These are phyloP conservation scores for Penicillium cinerascens DNA, from an alignment of 495 filamentous ascomycete species.

Conservation along the genomic window DNA sequence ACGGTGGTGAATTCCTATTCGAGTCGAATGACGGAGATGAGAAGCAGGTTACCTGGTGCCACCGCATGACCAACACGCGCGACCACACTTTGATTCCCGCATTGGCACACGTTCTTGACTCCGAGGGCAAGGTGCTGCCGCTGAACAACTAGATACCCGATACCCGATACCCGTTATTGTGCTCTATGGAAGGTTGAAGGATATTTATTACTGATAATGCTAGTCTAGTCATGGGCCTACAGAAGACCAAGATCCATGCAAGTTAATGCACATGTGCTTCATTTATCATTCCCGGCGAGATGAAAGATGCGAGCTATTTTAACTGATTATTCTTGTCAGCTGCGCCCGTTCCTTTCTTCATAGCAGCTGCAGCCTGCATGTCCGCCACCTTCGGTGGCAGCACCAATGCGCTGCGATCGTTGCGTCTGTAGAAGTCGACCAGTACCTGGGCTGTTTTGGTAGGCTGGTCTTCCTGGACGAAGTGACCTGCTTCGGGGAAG, in stretches of 20 bases:
- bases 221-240: not conserved
- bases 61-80: conserved; percentile 75
- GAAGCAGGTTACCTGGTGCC: conserved; percentile 70
- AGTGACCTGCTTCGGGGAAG: conserved; percentile 92
- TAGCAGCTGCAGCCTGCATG: conserved; percentile 46
- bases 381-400: conserved; percentile 85
- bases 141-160: not conserved
- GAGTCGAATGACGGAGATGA: conserved; percentile 35
- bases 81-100: conserved; percentile 72
- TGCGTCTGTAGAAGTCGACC: conserved; percentile 86
- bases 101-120: conserved; percentile 55
- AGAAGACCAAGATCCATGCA: too few relatives aligned
- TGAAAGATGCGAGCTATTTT: not conserved
- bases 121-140: conserved; percentile 1
- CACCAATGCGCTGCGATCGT: conserved; percentile 79
- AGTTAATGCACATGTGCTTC: too few relatives aligned
- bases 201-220: not conserved
- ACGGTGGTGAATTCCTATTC: conserved; percentile 84
- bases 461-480: conserved; percentile 92
- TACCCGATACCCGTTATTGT: not conserved
- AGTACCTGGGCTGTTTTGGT: conserved; percentile 78
- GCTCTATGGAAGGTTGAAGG: not conserved
- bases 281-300: not conserved
- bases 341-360: conserved; percentile 35
- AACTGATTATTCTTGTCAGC: not conserved